phyloP scores from a whole-genome alignment of 495 filamentous ascomycete species.

The Hypoxylon rickii region DNA sequence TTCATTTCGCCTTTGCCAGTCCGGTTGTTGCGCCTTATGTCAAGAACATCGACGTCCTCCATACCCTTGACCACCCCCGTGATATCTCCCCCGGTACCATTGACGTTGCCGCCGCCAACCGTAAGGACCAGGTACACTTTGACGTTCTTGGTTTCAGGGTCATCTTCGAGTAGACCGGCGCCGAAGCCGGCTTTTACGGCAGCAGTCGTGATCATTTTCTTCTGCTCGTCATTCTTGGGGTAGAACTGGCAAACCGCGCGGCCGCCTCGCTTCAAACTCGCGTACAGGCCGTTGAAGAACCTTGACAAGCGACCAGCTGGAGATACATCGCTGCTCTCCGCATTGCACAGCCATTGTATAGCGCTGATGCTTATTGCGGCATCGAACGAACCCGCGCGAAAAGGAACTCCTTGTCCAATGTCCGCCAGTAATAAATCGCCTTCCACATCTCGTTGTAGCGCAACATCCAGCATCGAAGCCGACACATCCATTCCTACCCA shows the following conservation, averaged over 20 bases:
- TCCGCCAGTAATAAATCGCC: constrained; percentile 92
- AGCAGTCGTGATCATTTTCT: constrained; percentile 84
- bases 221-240: constrained; percentile 90
- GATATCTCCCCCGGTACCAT: constrained; percentile 71
- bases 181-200: constrained; percentile 94
- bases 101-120: constrained; percentile 77
- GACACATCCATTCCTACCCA: constrained; percentile 97
- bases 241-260: constrained; percentile 97
- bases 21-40: constrained; percentile 64
- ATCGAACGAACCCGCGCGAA: constrained; percentile 90
- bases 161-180: constrained; percentile 92
- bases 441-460: constrained; percentile 86
- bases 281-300: constrained; percentile 93
- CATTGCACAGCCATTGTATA: constrained; percentile 98
- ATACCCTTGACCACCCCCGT: constrained; percentile 83
- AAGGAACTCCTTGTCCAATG: constrained; percentile 93
- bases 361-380: constrained; percentile 93
- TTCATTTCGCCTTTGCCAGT: constrained; percentile 56
- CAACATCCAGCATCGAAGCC: constrained; percentile 90
- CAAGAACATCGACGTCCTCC: constrained; percentile 85
- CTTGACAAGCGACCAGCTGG: constrained; percentile 73
- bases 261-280: constrained; percentile 79
- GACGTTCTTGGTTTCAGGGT: constrained; percentile 89
- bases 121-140: constrained; percentile 95
- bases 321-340: constrained; percentile 81